Percentiles rank a stretch among this genome's conserved stretches.
Evolutionary conservation across 139 green algal species (phyloP).

Genomic region (Pseudopediastrum boryanum): DNA sequence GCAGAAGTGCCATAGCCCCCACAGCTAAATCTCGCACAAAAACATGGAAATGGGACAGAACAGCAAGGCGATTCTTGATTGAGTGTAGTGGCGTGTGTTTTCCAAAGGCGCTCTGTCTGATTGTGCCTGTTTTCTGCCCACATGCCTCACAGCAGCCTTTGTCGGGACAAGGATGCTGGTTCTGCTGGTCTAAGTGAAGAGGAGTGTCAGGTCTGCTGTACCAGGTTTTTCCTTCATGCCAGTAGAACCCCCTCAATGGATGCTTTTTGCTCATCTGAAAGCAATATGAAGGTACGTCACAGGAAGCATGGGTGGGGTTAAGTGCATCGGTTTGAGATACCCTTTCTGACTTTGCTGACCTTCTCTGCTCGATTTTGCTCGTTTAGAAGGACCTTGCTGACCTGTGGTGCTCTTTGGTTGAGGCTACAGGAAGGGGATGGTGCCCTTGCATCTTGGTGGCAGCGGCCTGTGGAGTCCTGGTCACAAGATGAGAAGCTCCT

Average conservation of each 20-base stretch:
- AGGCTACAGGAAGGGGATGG: not conserved
- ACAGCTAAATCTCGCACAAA: not conserved
- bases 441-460: slow-evolving; percentile 59
- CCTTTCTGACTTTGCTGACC: not conserved
- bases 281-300: not conserved
- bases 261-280: not conserved
- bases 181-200: no score
- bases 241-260: no score
- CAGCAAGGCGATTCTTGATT: no score
- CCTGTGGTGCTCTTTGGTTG: not conserved
- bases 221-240: no score
- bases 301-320: not conserved
- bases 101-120: no score
- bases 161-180: no score
- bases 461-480: slow-evolving; percentile 52
- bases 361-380: not conserved
- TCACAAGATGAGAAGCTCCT: slow-evolving; percentile 63
- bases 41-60: no score
- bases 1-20: not conserved
- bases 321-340: not conserved
- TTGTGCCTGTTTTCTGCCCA: no score
- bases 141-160: no score
- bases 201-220: no score
- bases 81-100: no score
- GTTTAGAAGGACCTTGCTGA: not conserved